Percentiles rank a stretch among this genome's conserved stretches.
phyloP scores from a whole-genome alignment of 495 filamentous ascomycete species.

The Xylaria acuta region DNA sequence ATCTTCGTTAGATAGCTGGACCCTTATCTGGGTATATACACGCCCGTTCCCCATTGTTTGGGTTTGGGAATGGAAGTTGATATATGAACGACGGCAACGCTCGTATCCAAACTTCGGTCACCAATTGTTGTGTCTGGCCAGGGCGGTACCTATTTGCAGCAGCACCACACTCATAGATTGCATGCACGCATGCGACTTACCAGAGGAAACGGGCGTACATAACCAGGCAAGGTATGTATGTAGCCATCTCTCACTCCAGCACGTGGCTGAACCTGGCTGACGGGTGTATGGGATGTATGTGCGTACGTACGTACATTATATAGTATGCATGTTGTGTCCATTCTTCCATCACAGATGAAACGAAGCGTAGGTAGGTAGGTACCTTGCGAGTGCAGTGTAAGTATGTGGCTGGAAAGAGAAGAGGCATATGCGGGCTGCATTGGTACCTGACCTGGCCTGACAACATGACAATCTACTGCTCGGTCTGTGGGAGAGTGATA shows the following conservation, averaged over 20 bases:
- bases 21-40: not conserved
- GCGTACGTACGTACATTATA: not conserved
- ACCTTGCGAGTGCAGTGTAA: not conserved
- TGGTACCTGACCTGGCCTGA: conserved; percentile 20
- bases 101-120: not conserved
- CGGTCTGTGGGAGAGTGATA: not conserved
- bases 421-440: conserved; percentile 4
- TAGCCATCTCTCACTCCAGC: not conserved
- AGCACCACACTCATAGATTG: not conserved
- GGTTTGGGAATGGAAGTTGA: not conserved
- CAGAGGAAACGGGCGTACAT: not conserved
- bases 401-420: not conserved
- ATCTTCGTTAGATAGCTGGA: not conserved
- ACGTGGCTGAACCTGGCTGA: conserved; percentile 8
- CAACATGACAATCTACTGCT: not conserved
- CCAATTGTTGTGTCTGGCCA: not conserved
- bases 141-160: not conserved
- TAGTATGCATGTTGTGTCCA: not conserved
- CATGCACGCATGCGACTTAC: not conserved
- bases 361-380: not conserved
- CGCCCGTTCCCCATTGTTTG: not conserved
- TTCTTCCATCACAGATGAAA: not conserved
- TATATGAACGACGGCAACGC: not conserved
- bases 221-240: not conserved
- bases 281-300: not conserved